phyloP scores from a whole-genome alignment of 257 asterid species.

The Coffea canephora region DNA sequence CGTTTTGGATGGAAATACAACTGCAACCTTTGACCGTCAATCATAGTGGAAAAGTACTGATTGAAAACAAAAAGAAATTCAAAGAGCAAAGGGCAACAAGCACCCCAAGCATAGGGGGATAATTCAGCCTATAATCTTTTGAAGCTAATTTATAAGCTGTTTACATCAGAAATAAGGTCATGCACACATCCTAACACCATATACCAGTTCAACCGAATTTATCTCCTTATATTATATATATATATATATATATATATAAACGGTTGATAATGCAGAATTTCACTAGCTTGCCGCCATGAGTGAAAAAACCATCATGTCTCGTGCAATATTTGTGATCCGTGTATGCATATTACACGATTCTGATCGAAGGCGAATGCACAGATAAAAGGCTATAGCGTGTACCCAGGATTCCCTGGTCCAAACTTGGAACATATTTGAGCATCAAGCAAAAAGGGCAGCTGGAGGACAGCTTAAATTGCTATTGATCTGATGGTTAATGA shows the following conservation, averaged over 20 bases:
- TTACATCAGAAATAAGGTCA: neutral
- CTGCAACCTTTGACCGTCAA: too few species aligned
- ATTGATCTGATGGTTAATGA: neutral
- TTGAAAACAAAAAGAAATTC: too few species aligned
- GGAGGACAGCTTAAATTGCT: neutral
- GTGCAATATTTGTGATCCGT: neutral
- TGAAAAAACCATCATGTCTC: neutral
- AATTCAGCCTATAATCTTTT: neutral
- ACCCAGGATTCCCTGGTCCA: neutral
- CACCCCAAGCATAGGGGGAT: too few species aligned
- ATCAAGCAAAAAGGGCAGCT: neutral
- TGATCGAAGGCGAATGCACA: neutral
- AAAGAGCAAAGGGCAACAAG: too few species aligned
- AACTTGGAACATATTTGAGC: neutral
- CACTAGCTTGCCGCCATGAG: neutral
- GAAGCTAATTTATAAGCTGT: neutral
- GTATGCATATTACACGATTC: neutral
- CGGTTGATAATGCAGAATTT: neutral
- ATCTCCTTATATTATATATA: neutral
- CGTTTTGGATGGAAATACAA: too few species aligned
- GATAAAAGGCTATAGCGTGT: neutral
- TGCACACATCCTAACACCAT: neutral
- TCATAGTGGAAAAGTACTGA: too few species aligned
- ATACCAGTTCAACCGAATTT: neutral
- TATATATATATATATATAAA: too few species aligned